Conservation (phyloP, 2,329 filamentous ascomycete species). For the Alternaria arbusti region DNA sequence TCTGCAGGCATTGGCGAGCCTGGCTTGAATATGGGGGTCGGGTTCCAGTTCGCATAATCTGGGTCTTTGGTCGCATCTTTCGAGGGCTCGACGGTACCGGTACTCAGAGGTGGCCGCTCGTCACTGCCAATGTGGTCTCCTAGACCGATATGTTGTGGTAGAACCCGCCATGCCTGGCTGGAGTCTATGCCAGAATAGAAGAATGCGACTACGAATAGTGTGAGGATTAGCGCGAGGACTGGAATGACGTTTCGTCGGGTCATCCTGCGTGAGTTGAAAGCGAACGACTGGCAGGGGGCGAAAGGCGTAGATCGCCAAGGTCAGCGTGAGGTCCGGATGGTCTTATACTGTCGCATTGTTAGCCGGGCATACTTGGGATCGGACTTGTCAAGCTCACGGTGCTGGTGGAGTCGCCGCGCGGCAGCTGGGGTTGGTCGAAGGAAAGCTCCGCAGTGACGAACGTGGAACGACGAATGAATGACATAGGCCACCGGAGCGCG, state of each 20-base stretch:
- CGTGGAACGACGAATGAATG: background rate
- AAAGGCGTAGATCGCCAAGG: background rate
- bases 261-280: conserved; percentile 24
- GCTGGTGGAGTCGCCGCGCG: conserved; percentile 19
- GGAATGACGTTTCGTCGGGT: conserved; percentile 39
- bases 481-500: background rate
- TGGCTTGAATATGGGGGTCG: conserved; percentile 40
- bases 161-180: conserved; percentile 44
- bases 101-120: conserved; percentile 13
- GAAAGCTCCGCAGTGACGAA: conserved; percentile 4
- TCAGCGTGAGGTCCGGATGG: background rate
- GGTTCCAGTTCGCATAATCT: conserved; percentile 48
- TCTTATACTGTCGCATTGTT: conserved; percentile 4
- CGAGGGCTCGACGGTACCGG: conserved; percentile 7
- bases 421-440: conserved; percentile 6
- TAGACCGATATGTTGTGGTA: conserved; percentile 51
- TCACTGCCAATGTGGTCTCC: conserved; percentile 42
- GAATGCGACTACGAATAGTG: conserved; percentile 47
- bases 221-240: conserved; percentile 36
- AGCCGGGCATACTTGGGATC: background rate
- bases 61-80: conserved; percentile 27
- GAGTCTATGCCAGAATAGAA: conserved; percentile 45
- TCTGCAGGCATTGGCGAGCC: conserved; percentile 50
- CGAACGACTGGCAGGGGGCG: background rate
- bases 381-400: conserved; percentile 13